These are phyloP conservation scores for Hyaloraphidium curvatum DNA, from an alignment of 192 early-diverging fungal species.

Conservation along the genomic window DNA sequence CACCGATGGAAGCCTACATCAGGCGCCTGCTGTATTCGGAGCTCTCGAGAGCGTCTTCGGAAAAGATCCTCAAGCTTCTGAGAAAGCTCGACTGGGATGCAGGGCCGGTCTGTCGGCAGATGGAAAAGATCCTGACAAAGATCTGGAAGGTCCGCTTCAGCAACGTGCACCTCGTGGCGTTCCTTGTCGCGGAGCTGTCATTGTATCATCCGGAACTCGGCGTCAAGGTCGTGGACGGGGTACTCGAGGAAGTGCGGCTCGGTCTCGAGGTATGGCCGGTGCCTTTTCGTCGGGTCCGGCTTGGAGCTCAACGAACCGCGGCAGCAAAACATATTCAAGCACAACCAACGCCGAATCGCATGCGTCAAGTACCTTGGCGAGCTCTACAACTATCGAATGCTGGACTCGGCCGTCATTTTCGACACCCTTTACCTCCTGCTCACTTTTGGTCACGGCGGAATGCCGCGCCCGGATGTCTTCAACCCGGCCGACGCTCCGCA, in stretches of 20 bases:
- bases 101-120: constrained; percentile 23
- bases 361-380: constrained; percentile 73
- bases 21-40: constrained; percentile 75
- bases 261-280: constrained; percentile 61
- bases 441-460: constrained; percentile 63
- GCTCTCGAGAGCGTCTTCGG: constrained; percentile 48
- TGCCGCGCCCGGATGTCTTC: constrained; percentile 22
- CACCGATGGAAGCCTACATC: constrained; percentile 71
- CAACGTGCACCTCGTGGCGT: constrained; percentile 67
- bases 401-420: constrained; percentile 58
- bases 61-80: constrained; percentile 40
- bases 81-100: constrained; percentile 79
- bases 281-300: too few species aligned
- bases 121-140: constrained; percentile 67
- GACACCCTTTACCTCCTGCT: constrained; percentile 70
- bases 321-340: constrained; percentile 67
- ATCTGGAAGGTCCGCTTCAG: constrained; percentile 85
- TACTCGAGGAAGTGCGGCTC: constrained; percentile 70
- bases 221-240: constrained; percentile 62
- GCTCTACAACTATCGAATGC: constrained; percentile 73
- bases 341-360: constrained; percentile 78
- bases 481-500: constrained; percentile 53
- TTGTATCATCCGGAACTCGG: constrained; percentile 75
- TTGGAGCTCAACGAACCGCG: not conserved
- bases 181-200: constrained; percentile 52